Evolutionary conservation across 805 yeast species (phyloP).

Genomic region (Saccharomycopsis lassenensis): DNA sequence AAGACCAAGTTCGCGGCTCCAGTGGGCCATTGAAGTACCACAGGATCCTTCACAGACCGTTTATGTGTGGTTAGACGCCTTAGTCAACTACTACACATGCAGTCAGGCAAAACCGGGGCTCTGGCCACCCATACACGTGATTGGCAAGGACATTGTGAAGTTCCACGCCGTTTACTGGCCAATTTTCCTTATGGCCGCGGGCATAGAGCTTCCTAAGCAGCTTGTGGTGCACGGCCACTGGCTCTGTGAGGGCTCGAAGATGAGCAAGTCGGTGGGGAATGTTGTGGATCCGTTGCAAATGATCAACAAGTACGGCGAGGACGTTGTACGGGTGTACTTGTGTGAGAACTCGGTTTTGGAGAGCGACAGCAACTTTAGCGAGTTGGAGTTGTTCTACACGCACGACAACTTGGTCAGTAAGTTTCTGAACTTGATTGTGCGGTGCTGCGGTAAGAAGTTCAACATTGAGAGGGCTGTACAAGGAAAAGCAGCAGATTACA

Average conservation of each 20-base stretch:
- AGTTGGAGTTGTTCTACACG: slow-evolving; percentile 36
- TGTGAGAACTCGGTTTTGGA: slow-evolving; percentile 66
- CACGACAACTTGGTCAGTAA: slow-evolving; percentile 69
- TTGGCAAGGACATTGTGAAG: slow-evolving; percentile 84
- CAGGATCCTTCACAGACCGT: slow-evolving; percentile 64
- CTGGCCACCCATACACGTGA: slow-evolving; percentile 71
- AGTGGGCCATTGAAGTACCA: slow-evolving; percentile 92
- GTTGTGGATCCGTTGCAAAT: slow-evolving; percentile 84
- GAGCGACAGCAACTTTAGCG: slow-evolving; percentile 72
- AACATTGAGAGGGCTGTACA: slow-evolving; percentile 36
- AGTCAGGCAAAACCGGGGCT: slow-evolving; percentile 47
- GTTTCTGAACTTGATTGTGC: slow-evolving; percentile 65
- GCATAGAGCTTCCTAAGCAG: slow-evolving; percentile 53
- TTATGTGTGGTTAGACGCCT: slow-evolving; percentile 96
- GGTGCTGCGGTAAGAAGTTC: slow-evolving; percentile 68
- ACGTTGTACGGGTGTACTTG: slow-evolving; percentile 63
- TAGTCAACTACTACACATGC: slow-evolving; percentile 65
- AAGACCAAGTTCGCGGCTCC: slow-evolving; percentile 63
- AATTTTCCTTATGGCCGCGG: slow-evolving; percentile 76
- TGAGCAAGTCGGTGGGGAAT: slow-evolving; percentile 90
- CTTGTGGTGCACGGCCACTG: slow-evolving; percentile 91
- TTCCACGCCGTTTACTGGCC: slow-evolving; percentile 97
- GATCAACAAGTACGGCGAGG: slow-evolving; percentile 54
- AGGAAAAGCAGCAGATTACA: slow-evolving; percentile 20
- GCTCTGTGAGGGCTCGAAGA: slow-evolving; percentile 80